phyloP scores from a whole-genome alignment of 2,329 filamentous ascomycete species.

The Chrysoporthe deuterocubensis region DNA sequence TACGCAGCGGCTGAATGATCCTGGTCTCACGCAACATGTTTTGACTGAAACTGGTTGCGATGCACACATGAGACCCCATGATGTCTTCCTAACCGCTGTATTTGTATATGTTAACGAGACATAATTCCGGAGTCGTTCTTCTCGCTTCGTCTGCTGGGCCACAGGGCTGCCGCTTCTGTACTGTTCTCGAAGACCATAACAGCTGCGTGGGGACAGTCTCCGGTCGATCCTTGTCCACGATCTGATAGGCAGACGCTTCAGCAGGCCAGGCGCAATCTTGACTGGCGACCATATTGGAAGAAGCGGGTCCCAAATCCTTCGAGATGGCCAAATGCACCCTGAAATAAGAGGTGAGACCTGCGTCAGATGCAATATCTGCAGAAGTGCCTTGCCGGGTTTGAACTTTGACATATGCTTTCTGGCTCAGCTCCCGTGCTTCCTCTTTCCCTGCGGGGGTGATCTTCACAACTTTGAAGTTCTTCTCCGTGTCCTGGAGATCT shows the following conservation, averaged over 20 bases:
- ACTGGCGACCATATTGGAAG: background rate
- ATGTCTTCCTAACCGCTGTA: background rate
- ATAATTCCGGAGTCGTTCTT: background rate
- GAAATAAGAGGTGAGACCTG: conserved; percentile 1
- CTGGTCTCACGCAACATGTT: background rate
- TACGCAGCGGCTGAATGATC: conserved; percentile 10
- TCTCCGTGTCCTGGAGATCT: background rate
- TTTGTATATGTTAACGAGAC: background rate
- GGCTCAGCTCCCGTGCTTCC: conserved; percentile 2
- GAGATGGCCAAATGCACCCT: background rate
- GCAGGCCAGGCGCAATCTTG: background rate
- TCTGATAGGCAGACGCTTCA: conserved; percentile 2
- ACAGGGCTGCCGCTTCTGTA: background rate
- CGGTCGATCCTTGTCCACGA: background rate
- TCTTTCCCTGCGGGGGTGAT: background rate
- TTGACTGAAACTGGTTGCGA: conserved; percentile 1
- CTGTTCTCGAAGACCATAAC: background rate
- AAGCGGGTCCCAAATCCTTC: conserved; percentile 8
- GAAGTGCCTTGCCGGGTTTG: background rate
- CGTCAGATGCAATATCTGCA: background rate
- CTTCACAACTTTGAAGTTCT: conserved; percentile 1
- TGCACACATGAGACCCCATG: background rate
- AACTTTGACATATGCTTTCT: background rate
- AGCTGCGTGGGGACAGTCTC: background rate
- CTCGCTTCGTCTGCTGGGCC: background rate